phyloP scores from a whole-genome alignment of 371 early-diverging fungal species.

The Saksenaea oblongispora region DNA sequence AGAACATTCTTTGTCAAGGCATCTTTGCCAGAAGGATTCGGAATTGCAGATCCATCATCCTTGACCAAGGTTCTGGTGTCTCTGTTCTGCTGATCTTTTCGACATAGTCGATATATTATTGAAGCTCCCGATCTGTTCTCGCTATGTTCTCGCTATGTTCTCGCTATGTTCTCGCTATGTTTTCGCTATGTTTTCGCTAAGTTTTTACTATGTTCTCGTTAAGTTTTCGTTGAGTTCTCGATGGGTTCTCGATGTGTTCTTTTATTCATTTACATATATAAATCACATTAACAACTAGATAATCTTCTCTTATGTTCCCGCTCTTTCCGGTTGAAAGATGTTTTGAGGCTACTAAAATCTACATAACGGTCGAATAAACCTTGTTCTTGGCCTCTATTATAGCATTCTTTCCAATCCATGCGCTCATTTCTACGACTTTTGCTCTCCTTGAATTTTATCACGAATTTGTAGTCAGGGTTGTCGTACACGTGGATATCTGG shows the following conservation, averaged over 20 bases:
- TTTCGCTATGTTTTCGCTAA: too few relatives aligned
- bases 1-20: not conserved
- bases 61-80: not conserved
- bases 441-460: too few relatives aligned
- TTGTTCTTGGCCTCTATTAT: not conserved
- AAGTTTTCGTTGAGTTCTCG: not conserved
- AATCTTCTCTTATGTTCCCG: not conserved
- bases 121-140: too few relatives aligned
- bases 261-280: not conserved
- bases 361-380: not conserved
- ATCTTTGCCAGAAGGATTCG: constrained; percentile 1
- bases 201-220: too few relatives aligned
- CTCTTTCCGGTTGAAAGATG: not conserved
- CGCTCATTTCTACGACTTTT: constrained; percentile 3
- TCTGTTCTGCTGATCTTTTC: not conserved
- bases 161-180: too few relatives aligned
- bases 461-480: too few relatives aligned
- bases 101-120: too few relatives aligned
- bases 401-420: too few relatives aligned
- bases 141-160: too few relatives aligned
- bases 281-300: not conserved
- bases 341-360: constrained; percentile 3
- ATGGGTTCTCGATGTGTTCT: not conserved
- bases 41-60: not conserved
- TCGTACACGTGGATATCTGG: not conserved